Base-by-base conservation (phyloP, 306 rosid genomes). In the Acacia confusa region DNA sequence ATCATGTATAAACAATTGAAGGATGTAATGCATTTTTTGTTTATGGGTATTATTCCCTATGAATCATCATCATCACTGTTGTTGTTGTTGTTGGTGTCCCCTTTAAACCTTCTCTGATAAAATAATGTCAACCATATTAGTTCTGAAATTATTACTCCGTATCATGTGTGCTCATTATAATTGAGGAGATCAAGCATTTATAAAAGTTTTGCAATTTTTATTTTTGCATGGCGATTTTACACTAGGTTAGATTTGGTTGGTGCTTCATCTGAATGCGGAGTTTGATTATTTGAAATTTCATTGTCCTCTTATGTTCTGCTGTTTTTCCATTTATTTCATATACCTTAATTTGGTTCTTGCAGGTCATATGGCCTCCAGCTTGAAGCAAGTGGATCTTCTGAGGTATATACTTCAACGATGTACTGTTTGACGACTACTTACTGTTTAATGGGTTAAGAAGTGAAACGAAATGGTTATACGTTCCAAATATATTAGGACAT, bases 391-490 rank as follows among this genome's bases (percentile, higher is more conserved):
- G 50, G 82, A 84, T 74, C 70, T 57, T 58, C 75, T 88, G 80
- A 87, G 77, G 82, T 44, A 79, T 84, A 40, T 75, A 77, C 52
- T 77, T 85, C 86, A 74, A 50, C 81, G 77, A 82, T 80, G 81
- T 77, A 50, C 67, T 68, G 80, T 84, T 72, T 82, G 83, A 85
- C 83, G 77, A 57, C 55, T 79, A 68, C 72, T 82, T 74, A 82
- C 86, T 84, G 85, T 89, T 88, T 79, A 86, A 90, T 88, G 92
- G 97, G 93, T 87, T 89, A 77, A 86, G 84, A 79, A 84, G 86
- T 78, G 91, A 79, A 84, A 87, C 84, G 97, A 92, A 88, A 93
- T 96, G 99, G 92, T 93, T 92, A 91, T 92, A 82, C 79, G 70
- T 82, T 95, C 84, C 81, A 88, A 87, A 83, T 79, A 77, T 81